phyloP scores from a whole-genome alignment of 371 early-diverging fungal species.

The Zychaea mexicana region DNA sequence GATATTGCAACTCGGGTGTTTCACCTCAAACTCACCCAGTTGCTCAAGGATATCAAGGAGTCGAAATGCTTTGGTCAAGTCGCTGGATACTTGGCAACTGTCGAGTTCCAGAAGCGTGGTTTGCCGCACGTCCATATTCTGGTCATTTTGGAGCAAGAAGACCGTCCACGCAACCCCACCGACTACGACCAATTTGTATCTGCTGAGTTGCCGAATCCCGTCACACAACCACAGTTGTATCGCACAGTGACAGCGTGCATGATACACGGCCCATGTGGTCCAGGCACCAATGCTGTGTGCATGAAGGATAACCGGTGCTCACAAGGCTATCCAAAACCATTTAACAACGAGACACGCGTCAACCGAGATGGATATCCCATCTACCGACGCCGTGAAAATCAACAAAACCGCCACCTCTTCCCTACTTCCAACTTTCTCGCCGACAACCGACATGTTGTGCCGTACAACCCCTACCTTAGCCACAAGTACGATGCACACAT shows the following conservation, averaged over 20 bases:
- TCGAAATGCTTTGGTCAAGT: not conserved
- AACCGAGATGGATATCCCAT: not conserved
- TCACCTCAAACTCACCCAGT: not conserved
- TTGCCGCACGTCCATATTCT: conserved; percentile 34
- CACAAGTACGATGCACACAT: not conserved
- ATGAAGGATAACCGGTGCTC: not conserved
- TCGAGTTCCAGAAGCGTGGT: conserved; percentile 32
- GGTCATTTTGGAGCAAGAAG: conserved; percentile 19
- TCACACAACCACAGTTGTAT: conserved; percentile 17
- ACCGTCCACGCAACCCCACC: conserved; percentile 17
- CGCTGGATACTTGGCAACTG: not conserved
- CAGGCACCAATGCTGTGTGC: not conserved
- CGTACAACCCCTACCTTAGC: not conserved
- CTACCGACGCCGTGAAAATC: not conserved
- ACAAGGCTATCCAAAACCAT: not conserved
- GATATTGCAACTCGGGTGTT: not conserved
- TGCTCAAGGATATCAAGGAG: not conserved
- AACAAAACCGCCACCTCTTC: not conserved
- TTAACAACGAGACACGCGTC: not conserved
- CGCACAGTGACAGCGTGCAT: conserved; percentile 26
- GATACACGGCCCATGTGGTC: conserved; percentile 40
- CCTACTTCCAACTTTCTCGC: not conserved
- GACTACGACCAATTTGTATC: conserved; percentile 27
- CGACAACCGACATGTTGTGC: not conserved
- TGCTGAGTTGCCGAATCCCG: conserved; percentile 32